A percentile compares a stretch with the other conserved stretches of the same genome.
Evolutionary conservation across 176 grass and related monocot genomes (phyloP).

Genomic region (Cenchrus fungigraminus): DNA sequence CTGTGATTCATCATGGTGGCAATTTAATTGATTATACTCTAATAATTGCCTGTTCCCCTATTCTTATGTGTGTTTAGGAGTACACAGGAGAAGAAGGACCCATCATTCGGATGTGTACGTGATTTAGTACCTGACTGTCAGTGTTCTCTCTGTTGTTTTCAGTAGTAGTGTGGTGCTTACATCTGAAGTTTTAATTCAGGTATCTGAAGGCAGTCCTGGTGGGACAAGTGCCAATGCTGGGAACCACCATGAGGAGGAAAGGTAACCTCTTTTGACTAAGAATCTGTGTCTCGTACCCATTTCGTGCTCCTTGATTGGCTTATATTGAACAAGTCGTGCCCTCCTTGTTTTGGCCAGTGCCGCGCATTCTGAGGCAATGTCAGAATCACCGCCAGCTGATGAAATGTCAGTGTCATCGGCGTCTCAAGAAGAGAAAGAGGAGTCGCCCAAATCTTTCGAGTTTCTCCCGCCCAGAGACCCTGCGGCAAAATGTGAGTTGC

Average conservation of each 20-base stretch:
- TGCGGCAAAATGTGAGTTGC: conserved; percentile 42
- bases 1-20: background rate
- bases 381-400: conserved; percentile 15
- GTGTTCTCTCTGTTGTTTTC: background rate
- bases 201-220: background rate
- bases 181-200: conserved; percentile 17
- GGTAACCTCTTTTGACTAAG: conserved; percentile 27
- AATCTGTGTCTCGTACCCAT: background rate
- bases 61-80: conserved; percentile 26
- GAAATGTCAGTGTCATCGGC: conserved; percentile 10
- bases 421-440: conserved; percentile 1
- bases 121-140: background rate
- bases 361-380: conserved; percentile 23
- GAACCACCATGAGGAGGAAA: conserved; percentile 33
- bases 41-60: background rate
- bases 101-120: conserved; percentile 50
- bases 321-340: background rate
- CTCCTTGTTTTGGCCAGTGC: conserved; percentile 34
- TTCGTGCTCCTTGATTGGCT: conserved; percentile 3
- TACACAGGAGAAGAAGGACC: conserved; percentile 26
- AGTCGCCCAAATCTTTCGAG: conserved; percentile 49
- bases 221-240: background rate
- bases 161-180: conserved; percentile 6
- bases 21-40: background rate
- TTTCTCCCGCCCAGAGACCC: conserved; percentile 22